Evolutionary conservation across 805 yeast species (phyloP), one percentile per base, ranked within the genome.

Genomic region (Scheffersomyces ergatensis): DNA sequence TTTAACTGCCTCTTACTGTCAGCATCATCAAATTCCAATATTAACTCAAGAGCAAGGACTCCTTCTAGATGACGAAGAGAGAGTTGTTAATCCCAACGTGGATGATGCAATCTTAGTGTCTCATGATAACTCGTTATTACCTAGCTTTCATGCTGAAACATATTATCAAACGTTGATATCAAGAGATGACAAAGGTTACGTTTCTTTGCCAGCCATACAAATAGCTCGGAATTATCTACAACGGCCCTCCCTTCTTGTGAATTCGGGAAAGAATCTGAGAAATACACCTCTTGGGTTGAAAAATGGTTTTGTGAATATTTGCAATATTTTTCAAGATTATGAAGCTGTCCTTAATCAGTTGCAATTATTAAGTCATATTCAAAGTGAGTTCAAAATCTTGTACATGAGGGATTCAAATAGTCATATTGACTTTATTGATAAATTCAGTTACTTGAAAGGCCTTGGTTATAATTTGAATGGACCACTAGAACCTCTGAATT

Each of bases 111-210:
- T 61, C 1, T 43, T 59, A 16, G 53, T 70, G 13, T 44, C 54
- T 5, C 74, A 70, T 49, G 53, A 65, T 37, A 68, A 68, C 43
- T 7, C 54, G 20, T 48, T 70, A 17, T 46, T 67, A 5, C 74
- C 74, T 4, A 48, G 58, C 17, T 70, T 53, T 43, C 54, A 59
- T 33, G 70, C 74, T 4, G 49, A 36, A 12, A 48, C 65, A 0
- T 72, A 62, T 47, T 55, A 52, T 36, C 74, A 72, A 40, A 60
- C 74, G 0, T 48, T 67, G 2, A 42, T 67, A 18, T 57, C 72
- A 1, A 55, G 70, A 39, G 71, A 69, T 44, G 43, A 49, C 3
- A 19, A 55, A 3, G 74, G 76, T 1, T 49, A 53, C 39, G 62
- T 69, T 2, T 60, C 74, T 0, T 40, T 55, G 14, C 52, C 61